Evolutionary conservation across 495 filamentous ascomycete species (phyloP), one percentile per base, ranked within the genome.

Genomic region (Elasticomyces elasticus): DNA sequence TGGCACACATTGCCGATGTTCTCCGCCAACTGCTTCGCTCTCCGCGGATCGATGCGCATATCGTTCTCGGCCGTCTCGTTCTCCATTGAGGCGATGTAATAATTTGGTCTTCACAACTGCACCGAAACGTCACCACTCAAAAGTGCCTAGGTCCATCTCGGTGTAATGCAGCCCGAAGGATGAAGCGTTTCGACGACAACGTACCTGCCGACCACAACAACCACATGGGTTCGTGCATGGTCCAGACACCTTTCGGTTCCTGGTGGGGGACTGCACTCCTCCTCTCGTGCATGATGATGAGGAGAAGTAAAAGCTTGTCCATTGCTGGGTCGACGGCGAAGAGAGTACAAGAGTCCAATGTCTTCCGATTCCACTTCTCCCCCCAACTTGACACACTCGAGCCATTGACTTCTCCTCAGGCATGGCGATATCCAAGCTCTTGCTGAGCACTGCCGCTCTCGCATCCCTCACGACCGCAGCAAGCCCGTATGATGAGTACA

Each of bases 1-100:
- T 62, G 42, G n/a, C 9, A 30, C 4, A 71, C 64, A 37, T 46
- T 45, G 42, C 54, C 31, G n/a, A 69, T 43, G 50, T 69, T 71
- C 37, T 67, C 66, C 22, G 58, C 49, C 19, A 71, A 58, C 40
- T 62, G 54, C 38, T 61, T 64, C 38, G 66, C 63, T 31, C 69
- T 60, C 41, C 63, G 58, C 35, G 62, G 58, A 40, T 71, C 60
- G 31, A 70, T 55, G 28, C 62, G 59, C 67, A 71, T 69, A 20
- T 48, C 40, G 27, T 38, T 23, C 11, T 59, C 37, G 23, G n/a
- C 41, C 19, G 43, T 26, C 1, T 23, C 24, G 4, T 19, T 15
- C 20, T 27, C 45, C 30, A 26, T 23, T 35, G 50, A 28, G 25
- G 24, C 35, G 28, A n/a, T n/a, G 20, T 43, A n/a, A n/a, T 9